Evolutionary conservation across 2,329 filamentous ascomycete genomes (phyloP).

Genomic region (Nemania sp.): DNA sequence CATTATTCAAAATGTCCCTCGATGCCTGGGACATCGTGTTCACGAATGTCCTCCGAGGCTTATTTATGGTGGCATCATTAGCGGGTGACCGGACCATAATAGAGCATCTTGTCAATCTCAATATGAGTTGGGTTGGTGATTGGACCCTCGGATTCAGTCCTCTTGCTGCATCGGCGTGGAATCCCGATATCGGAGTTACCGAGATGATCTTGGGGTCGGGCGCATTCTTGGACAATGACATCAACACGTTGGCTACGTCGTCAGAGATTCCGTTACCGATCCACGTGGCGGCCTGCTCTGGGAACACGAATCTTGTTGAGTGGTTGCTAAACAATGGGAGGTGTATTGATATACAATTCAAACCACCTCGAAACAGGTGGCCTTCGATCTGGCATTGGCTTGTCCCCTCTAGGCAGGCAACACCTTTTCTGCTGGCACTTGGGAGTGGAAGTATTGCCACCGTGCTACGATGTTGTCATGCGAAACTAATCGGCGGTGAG

Average conservation of each 20-base stretch:
- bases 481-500: background rate
- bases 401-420: background rate
- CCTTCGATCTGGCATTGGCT: background rate
- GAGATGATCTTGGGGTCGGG: background rate
- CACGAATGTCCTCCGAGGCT: no score
- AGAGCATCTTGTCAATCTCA: no score
- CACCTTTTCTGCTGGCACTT: background rate
- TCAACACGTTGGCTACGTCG: background rate
- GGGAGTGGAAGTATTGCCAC: background rate
- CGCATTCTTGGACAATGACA: background rate
- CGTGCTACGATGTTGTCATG: background rate
- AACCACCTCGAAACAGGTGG: background rate
- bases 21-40: no score
- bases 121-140: no score
- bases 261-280: background rate
- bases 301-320: background rate
- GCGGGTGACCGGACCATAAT: no score
- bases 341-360: conserved; percentile 2
- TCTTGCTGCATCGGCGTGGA: conserved; percentile 13
- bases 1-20: no score
- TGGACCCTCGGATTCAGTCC: background rate
- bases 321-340: background rate
- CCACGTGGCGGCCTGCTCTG: conserved; percentile 8
- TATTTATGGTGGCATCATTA: no score
- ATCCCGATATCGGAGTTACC: conserved; percentile 1